phyloP scores from a whole-genome alignment of 768 basidiomycete genomes.

The Pholiota conissans region DNA sequence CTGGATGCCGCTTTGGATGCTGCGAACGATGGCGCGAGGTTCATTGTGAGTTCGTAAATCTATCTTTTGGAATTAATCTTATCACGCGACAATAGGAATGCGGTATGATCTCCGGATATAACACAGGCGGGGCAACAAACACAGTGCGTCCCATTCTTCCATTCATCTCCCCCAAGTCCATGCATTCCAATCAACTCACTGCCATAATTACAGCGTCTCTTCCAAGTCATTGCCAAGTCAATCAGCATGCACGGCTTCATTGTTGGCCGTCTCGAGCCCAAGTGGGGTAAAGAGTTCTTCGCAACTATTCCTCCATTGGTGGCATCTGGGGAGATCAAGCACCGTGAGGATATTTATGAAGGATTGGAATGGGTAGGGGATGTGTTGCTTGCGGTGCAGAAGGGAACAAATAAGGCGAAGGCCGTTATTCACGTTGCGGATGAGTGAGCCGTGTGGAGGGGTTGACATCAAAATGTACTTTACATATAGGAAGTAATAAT shows the following conservation, averaged over 20 bases:
- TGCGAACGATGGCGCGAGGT: constrained; percentile 43
- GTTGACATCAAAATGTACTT: neutral
- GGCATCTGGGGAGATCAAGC: constrained; percentile 46
- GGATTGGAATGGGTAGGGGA: constrained; percentile 45
- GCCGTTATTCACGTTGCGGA: constrained; percentile 35
- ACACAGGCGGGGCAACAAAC: constrained; percentile 27
- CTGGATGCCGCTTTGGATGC: constrained; percentile 54
- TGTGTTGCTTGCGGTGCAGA: constrained; percentile 31
- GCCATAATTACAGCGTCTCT: constrained; percentile 33
- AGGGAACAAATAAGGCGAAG: constrained; percentile 36
- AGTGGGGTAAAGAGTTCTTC: constrained; percentile 43
- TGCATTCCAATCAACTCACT: no score
- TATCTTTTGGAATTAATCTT: neutral
- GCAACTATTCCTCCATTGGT: constrained; percentile 38
- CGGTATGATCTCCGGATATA: constrained; percentile 41
- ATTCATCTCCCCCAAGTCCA: no score
- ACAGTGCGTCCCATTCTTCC: no score
- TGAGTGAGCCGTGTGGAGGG: constrained; percentile 12
- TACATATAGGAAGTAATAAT: neutral
- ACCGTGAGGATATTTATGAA: constrained; percentile 42
- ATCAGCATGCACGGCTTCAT: constrained; percentile 41
- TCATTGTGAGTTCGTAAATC: constrained; percentile 41
- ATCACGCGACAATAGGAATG: constrained; percentile 31
- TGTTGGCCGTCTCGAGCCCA: constrained; percentile 27
- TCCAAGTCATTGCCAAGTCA: constrained; percentile 39